These are phyloP conservation scores for Suhomyces maxii DNA, from an alignment of 1,139 yeast species.

Conservation along the genomic window DNA sequence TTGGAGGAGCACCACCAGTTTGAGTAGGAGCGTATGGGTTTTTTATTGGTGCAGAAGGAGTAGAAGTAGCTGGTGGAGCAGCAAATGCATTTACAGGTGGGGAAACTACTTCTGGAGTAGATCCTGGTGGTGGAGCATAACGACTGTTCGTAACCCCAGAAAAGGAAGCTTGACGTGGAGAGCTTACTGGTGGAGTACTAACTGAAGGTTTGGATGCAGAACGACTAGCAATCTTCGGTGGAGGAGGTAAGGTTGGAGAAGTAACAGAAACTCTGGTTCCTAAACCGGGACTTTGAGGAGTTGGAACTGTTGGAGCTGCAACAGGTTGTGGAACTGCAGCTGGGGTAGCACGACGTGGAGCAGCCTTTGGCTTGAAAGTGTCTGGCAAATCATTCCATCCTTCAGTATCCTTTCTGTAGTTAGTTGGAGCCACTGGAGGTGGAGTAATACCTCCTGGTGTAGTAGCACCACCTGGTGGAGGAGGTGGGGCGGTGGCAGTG, in stretches of 20 bases:
- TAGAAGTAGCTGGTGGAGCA: conserved; percentile 6
- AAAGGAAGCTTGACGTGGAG: conserved; percentile 17
- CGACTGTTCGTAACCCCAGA: conserved; percentile 27
- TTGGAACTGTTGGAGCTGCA: conserved; percentile 12
- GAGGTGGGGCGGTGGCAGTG: conserved; percentile 20
- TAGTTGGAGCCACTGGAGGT: conserved; percentile 34
- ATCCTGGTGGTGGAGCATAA: conserved; percentile 42
- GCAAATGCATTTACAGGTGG: conserved; percentile 11
- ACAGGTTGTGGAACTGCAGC: conserved; percentile 22
- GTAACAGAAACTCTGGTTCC: conserved; percentile 15
- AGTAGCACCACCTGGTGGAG: conserved; percentile 24
- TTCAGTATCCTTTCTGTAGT: conserved; percentile 60
- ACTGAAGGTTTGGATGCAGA: conserved; percentile 27
- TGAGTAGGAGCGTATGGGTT: conserved; percentile 20
- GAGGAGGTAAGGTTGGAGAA: conserved; percentile 28
- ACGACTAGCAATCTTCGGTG: conserved; percentile 38
- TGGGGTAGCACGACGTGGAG: conserved; percentile 54
- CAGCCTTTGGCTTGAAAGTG: conserved; percentile 51
- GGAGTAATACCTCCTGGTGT: conserved; percentile 14
- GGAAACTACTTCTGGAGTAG: conserved; percentile 2
- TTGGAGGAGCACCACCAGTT: conserved; percentile 4
- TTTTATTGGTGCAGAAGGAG: conserved; percentile 20
- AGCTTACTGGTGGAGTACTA: conserved; percentile 12
- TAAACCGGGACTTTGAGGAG: conserved; percentile 19
- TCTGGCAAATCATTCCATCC: conserved; percentile 96